Conservation (phyloP, 345 rosid species). For the Stellera chamaejasme region DNA sequence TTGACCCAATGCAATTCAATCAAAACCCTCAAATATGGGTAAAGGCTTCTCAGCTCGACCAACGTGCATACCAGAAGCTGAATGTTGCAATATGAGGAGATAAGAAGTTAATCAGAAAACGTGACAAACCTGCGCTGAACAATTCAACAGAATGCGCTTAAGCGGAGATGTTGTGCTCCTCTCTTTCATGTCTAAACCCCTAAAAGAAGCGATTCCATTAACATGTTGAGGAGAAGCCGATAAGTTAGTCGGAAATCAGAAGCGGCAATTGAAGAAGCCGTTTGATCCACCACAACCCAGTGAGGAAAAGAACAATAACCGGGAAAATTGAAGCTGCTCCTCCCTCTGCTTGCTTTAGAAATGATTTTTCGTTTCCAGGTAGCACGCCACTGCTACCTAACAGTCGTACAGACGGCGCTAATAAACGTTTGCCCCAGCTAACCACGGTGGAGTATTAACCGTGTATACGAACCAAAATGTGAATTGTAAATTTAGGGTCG, state of each 20-base stretch:
- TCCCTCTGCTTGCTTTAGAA: too few species aligned
- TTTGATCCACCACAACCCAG: too few species aligned
- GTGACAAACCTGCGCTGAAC: conserved; percentile 64
- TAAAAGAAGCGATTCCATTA: conserved; percentile 8
- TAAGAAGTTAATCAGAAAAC: not conserved
- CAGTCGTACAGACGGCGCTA: too few species aligned
- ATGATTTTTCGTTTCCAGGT: too few species aligned
- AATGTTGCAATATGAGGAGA: not conserved
- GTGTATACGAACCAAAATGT: too few species aligned
- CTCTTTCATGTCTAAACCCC: conserved; percentile 67
- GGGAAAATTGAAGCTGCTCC: too few species aligned
- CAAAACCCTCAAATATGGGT: not conserved
- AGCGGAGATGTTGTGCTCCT: conserved; percentile 53
- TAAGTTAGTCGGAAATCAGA: not conserved
- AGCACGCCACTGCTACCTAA: too few species aligned
- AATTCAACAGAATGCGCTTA: conserved; percentile 66
- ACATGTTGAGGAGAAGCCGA: not conserved
- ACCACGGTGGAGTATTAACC: too few species aligned
- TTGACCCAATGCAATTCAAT: not conserved
- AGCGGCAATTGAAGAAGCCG: not conserved
- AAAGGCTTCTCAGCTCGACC: not conserved
- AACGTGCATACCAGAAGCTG: not conserved
- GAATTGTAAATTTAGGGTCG: too few species aligned
- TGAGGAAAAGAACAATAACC: too few species aligned
- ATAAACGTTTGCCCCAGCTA: too few species aligned